These are phyloP conservation scores for Claviceps arundinis DNA, from an alignment of 2,329 filamentous ascomycete species.

Conservation along the genomic window DNA sequence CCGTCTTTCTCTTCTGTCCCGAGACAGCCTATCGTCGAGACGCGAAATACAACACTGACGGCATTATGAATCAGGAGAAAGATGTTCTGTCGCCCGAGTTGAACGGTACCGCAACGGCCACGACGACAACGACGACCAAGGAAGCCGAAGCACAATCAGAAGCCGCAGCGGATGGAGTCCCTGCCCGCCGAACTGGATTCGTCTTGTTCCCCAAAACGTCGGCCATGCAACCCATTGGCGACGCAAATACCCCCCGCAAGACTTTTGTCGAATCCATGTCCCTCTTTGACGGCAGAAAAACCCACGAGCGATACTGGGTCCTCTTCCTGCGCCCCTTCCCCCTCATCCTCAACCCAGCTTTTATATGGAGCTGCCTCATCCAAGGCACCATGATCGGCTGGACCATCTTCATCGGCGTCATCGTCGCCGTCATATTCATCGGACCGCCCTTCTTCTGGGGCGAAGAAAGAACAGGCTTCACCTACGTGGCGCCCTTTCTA, in stretches of 20 bases:
- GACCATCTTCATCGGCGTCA: constrained; percentile 84
- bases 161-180: neutral
- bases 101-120: neutral
- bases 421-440: constrained; percentile 71
- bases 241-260: constrained; percentile 32
- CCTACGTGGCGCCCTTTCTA: constrained; percentile 75
- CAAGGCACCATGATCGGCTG: constrained; percentile 89
- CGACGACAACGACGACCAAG: neutral
- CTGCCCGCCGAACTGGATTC: constrained; percentile 13
- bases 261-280: constrained; percentile 48
- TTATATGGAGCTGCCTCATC: constrained; percentile 66
- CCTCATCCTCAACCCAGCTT: constrained; percentile 70
- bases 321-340: constrained; percentile 63
- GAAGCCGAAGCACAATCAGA: neutral
- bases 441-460: constrained; percentile 70
- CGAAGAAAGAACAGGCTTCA: constrained; percentile 71
- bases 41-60: constrained; percentile 45
- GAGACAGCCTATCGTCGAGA: constrained; percentile 70
- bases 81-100: constrained; percentile 2
- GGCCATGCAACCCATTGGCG: constrained; percentile 21
- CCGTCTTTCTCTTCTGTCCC: constrained; percentile 66
- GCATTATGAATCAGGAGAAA: constrained; percentile 20
- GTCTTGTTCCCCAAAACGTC: constrained; percentile 19
- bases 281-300: constrained; percentile 72
- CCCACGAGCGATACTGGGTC: constrained; percentile 58